Percentiles rank a stretch among this genome's conserved stretches.
phyloP scores from a whole-genome alignment of 371 early-diverging fungal species.

The Basidiobolus meristosporus region DNA sequence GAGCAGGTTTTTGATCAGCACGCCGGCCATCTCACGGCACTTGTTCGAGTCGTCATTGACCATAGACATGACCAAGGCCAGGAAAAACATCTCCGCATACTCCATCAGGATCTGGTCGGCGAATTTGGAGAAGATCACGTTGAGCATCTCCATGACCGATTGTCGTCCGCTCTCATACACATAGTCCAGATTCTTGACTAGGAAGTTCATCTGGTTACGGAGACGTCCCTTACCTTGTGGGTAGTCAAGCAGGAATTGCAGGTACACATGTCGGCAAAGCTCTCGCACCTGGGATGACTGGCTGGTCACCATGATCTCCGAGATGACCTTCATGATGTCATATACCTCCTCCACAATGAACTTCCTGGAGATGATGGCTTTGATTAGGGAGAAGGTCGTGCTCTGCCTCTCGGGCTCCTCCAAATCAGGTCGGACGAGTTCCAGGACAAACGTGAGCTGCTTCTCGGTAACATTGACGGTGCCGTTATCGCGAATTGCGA shows the following conservation, averaged over 20 bases:
- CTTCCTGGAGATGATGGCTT: slow-evolving; percentile 68
- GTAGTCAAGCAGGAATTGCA: slow-evolving; percentile 85
- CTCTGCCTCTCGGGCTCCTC: slow-evolving; percentile 71
- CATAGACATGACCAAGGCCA: slow-evolving; percentile 61
- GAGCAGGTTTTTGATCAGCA: slow-evolving; percentile 43
- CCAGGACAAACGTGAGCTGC: slow-evolving; percentile 59
- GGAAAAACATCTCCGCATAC: slow-evolving; percentile 60
- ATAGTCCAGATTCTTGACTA: slow-evolving; percentile 76
- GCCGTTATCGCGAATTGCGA: slow-evolving; percentile 45
- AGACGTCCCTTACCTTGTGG: slow-evolving; percentile 72
- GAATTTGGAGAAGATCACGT: slow-evolving; percentile 57
- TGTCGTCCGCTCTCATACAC: slow-evolving; percentile 76
- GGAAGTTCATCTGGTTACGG: slow-evolving; percentile 58
- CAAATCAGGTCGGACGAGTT: slow-evolving; percentile 68
- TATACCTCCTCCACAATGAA: slow-evolving; percentile 77
- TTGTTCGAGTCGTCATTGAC: slow-evolving; percentile 80
- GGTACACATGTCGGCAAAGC: slow-evolving; percentile 55
- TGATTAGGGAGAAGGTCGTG: slow-evolving; percentile 66
- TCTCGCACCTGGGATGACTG: slow-evolving; percentile 62
- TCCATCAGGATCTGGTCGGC: slow-evolving; percentile 47
- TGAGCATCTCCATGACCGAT: slow-evolving; percentile 70
- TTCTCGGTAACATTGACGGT: slow-evolving; percentile 36
- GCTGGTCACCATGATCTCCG: slow-evolving; percentile 66
- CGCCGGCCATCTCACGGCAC: slow-evolving; percentile 75
- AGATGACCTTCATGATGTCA: slow-evolving; percentile 67